Conservation (phyloP, 2,329 filamentous ascomycete genomes). For the Diaporthe batatas region DNA sequence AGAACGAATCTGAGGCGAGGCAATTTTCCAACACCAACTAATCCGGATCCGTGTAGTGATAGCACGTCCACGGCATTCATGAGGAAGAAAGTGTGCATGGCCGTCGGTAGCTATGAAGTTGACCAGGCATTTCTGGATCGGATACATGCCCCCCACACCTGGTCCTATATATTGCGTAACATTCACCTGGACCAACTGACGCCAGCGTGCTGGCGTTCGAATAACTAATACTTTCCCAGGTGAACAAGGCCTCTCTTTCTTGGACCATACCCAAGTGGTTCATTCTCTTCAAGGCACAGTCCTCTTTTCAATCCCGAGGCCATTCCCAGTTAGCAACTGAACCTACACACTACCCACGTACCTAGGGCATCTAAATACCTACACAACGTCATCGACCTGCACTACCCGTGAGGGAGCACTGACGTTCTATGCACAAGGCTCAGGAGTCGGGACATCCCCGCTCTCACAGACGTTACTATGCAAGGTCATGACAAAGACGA, state of each 20-base stretch:
- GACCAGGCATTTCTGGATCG: neutral
- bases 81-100: neutral
- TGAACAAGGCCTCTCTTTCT: neutral
- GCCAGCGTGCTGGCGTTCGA: neutral
- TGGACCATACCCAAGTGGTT: neutral
- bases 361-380: neutral
- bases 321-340: neutral
- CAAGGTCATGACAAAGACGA: constrained; percentile 26
- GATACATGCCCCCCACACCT: neutral
- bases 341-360: too few species aligned
- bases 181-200: too few species aligned
- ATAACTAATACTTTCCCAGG: neutral
- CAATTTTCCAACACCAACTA: neutral
- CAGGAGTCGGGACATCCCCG: constrained; percentile 4
- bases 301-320: neutral
- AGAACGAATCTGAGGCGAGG: neutral
- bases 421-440: constrained; percentile 3
- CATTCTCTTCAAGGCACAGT: neutral
- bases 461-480: constrained; percentile 10
- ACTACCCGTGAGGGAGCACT: constrained; percentile 2
- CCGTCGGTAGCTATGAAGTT: neutral
- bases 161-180: too few species aligned
- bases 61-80: neutral
- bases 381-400: neutral
- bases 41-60: neutral